Conservation (phyloP, 2,329 filamentous ascomycete species). For the Colletotrichum plurivorum region DNA sequence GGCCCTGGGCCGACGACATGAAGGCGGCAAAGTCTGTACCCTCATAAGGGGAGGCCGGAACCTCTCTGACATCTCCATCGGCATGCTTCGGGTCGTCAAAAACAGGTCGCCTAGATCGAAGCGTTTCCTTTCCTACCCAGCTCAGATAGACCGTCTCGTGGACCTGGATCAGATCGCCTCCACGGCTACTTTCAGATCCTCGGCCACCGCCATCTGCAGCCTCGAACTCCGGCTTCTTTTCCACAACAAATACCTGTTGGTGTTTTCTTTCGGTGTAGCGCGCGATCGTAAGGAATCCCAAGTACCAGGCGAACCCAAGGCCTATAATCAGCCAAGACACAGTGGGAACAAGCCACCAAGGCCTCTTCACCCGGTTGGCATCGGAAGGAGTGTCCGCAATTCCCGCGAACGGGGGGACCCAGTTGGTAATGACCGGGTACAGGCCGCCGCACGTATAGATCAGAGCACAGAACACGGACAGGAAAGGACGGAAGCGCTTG, state of each 20-base stretch:
- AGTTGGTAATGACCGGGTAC: constrained; percentile 50
- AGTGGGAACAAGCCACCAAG: constrained; percentile 51
- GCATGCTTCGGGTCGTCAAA: constrained; percentile 27
- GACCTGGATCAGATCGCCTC: constrained; percentile 49
- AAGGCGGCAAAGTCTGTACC: constrained; percentile 36
- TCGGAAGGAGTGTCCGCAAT: background rate
- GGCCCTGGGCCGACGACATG: constrained; percentile 16
- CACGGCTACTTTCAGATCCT: constrained; percentile 5
- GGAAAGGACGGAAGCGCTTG: constrained; percentile 46
- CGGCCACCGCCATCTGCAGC: constrained; percentile 42
- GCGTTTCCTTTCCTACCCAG: constrained; percentile 51
- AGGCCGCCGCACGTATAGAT: constrained; percentile 51
- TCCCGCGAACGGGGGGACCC: constrained; percentile 46
- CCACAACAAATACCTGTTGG: constrained; percentile 51
- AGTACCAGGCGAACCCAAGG: constrained; percentile 49
- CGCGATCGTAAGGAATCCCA: constrained; percentile 51
- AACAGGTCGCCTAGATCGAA: constrained; percentile 25
- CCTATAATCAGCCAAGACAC: constrained; percentile 50
- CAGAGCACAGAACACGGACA: constrained; percentile 49
- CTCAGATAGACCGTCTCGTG: constrained; percentile 55
- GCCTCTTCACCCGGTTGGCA: background rate
- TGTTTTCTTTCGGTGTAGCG: constrained; percentile 47
- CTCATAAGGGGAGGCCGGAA: constrained; percentile 30
- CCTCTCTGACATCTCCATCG: constrained; percentile 12
- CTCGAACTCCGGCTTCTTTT: constrained; percentile 53